Evolutionary conservation across 345 rosid species (phyloP).

Genomic region (Xanthoceras sorbifolium): DNA sequence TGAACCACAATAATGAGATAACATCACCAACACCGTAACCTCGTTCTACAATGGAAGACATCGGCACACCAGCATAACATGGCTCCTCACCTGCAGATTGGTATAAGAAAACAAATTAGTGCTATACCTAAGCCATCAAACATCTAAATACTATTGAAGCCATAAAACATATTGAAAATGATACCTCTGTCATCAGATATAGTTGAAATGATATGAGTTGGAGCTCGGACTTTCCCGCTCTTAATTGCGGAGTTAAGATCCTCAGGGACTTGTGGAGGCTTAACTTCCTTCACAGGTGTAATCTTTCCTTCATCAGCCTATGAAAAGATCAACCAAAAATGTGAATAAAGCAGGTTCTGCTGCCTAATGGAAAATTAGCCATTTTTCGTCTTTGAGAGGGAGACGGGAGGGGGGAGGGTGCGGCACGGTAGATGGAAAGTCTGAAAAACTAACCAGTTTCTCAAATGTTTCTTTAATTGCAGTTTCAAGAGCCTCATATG

Average conservation of each 20-base stretch:
- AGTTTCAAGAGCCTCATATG: constrained; percentile 79
- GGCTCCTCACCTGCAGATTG: constrained; percentile 86
- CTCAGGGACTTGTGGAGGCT: constrained; percentile 93
- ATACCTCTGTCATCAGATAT: constrained; percentile 96
- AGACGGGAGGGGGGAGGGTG: background rate
- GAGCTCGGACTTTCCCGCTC: constrained; percentile 97
- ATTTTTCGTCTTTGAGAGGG: background rate
- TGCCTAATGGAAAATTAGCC: background rate
- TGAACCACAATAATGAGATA: constrained; percentile 95
- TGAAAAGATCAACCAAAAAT: constrained; percentile 7
- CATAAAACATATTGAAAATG: background rate
- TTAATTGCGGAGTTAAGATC: constrained; percentile 90
- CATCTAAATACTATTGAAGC: background rate
- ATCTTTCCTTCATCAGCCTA: constrained; percentile 83
- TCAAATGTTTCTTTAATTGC: constrained; percentile 86
- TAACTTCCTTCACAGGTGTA: constrained; percentile 71
- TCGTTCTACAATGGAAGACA: constrained; percentile 92
- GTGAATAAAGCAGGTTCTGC: constrained; percentile 3
- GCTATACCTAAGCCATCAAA: background rate
- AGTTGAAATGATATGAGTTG: constrained; percentile 94
- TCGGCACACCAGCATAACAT: constrained; percentile 96
- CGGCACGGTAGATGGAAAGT: background rate
- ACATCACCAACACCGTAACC: constrained; percentile 97
- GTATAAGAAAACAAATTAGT: background rate
- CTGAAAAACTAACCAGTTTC: constrained; percentile 60